Conservation (phyloP, 2,329 filamentous ascomycete genomes). For the Teratosphaeria destructans region DNA sequence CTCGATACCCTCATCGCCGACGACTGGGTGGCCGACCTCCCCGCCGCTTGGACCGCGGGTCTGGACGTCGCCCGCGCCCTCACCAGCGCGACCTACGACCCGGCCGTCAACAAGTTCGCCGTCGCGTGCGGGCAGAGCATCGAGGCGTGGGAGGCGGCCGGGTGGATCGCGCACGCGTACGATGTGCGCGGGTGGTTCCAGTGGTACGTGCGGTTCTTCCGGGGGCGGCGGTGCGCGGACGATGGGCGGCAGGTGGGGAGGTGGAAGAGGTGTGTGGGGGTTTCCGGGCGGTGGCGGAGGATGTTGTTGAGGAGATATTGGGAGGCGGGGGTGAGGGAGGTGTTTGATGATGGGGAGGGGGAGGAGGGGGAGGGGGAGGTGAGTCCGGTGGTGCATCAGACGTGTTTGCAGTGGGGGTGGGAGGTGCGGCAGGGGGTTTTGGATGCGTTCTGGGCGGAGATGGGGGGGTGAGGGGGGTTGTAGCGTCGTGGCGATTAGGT, state of each 20-base stretch:
- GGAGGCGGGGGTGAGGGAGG: conserved; percentile 36
- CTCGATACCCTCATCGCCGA: conserved; percentile 33
- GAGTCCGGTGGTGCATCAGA: conserved; percentile 48
- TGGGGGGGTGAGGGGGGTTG: background rate
- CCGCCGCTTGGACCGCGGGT: conserved; percentile 32
- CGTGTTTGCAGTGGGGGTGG: conserved; percentile 47
- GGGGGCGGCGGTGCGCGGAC: conserved; percentile 40
- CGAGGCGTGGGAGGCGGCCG: conserved; percentile 45
- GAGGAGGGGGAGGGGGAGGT: conserved; percentile 26
- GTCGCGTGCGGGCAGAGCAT: conserved; percentile 45
- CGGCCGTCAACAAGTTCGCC: conserved; percentile 44
- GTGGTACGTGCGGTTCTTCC: conserved; percentile 46
- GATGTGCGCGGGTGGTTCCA: conserved; percentile 49
- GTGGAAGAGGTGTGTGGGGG: conserved; percentile 45
- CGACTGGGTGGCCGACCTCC: conserved; percentile 38
- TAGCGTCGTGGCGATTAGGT: no score
- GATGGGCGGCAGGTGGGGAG: conserved; percentile 43
- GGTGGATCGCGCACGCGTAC: conserved; percentile 45
- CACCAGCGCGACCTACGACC: conserved; percentile 32
- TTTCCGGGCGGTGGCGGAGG: conserved; percentile 41
- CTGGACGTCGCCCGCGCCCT: conserved; percentile 33
- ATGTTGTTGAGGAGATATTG: conserved; percentile 44
- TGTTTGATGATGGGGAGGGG: conserved; percentile 34
- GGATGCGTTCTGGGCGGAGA: conserved; percentile 36
- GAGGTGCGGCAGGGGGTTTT: conserved; percentile 41